Base-by-base conservation (phyloP, 2,329 filamentous ascomycete genomes). In the Dactylellina haptotyla region DNA sequence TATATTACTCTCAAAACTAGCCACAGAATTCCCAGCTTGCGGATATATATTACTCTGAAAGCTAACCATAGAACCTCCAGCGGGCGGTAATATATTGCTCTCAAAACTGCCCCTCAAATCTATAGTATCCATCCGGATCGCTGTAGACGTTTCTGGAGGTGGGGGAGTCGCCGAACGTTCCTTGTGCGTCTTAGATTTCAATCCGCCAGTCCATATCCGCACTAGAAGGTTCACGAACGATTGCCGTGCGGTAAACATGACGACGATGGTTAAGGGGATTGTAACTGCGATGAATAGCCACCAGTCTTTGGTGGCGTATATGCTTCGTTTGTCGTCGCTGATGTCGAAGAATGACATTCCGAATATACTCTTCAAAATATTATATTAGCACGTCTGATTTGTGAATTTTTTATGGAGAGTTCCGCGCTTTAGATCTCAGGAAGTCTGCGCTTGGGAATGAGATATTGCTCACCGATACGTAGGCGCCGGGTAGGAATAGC, bases 401-500 rank as follows among this genome's bases (percentile, higher is more conserved):
- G n/a, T n/a, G n/a, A n/a, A n/a, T n/a, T n/a, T n/a, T n/a, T n/a
- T n/a, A n/a, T n/a, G 18, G 20, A 4, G 9, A 18, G 26, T 53
- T 10, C 10, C n/a, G 4, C 20, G 23, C 10, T 8, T 25, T 5
- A 25, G n/a, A 8, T 23, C 23, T 20, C 5, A 9, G 16, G 10
- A 5, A 20, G 26, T 25, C 4, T 25, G 14, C 9, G 20, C 9
- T 50, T n/a, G 39, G 6, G 28, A 34, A 9, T 32, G 48, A 32
- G 12, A 3, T 28, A 34, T 10, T 30, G 20, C 48, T n/a, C 18
- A 53, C 48, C 25, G 48, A 53, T 30, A 53, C 16, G 26, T 10
- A 53, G 10, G 48, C 48, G 30, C 48, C 48, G 16, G 48, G 48
- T 18, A 53, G 48, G 26, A 32, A 53, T 25, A 53, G 34, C 23